Evolutionary conservation across 495 filamentous ascomycete genomes (phyloP), one percentile per base, ranked within the genome.

Genomic region (Xylona heveae): DNA sequence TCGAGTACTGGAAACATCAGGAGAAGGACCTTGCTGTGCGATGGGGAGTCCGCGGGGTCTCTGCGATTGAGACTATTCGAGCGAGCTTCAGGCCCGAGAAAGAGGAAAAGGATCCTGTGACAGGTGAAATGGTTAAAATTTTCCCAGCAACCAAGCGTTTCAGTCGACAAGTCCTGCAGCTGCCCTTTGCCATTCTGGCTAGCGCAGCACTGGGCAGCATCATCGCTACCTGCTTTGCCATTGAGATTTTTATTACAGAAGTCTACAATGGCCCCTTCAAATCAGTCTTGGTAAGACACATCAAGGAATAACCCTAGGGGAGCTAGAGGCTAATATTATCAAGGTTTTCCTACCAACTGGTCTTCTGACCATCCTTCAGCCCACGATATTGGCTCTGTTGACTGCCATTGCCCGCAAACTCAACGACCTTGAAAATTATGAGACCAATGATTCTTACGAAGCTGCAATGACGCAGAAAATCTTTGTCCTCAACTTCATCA

Each of bases 401-500:
- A 80, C 75, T 5, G 65, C 57, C 13, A 61, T 85, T 40, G 88
- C 88, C 4, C 74, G 75, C 14, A 62, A 55, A 41, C 64, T 97
- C 4, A 95, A 77, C 19, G 68, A 90, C 30, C 68, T 68, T 39
- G 88, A 97, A 44, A 97, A 97, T 49, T 85, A 93, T 51, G 78
- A 90, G 47, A 94, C 82, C 0, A 59, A 66, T 12, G 72, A 77
- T 33, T 61, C 67, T 1, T 80, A 95, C 39, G 71, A 90, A 39
- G 63, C 67, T 3, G 74, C 82, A 1, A 59, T 95, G 45, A 83
- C 81, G 3, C 68, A 70, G 43, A 97, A 97, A 52, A 68, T 91
- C 26, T 94, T 97, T 41, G 68, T 97, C 15, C 64, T 97, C 40
- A 95, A 97, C 56, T 92, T 95, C 45, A 88, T 97, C 46, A 93